Percentiles rank a stretch among this genome's conserved stretches.
phyloP scores from a whole-genome alignment of 2,329 filamentous ascomycete genomes.

The Aspergillus sp. region DNA sequence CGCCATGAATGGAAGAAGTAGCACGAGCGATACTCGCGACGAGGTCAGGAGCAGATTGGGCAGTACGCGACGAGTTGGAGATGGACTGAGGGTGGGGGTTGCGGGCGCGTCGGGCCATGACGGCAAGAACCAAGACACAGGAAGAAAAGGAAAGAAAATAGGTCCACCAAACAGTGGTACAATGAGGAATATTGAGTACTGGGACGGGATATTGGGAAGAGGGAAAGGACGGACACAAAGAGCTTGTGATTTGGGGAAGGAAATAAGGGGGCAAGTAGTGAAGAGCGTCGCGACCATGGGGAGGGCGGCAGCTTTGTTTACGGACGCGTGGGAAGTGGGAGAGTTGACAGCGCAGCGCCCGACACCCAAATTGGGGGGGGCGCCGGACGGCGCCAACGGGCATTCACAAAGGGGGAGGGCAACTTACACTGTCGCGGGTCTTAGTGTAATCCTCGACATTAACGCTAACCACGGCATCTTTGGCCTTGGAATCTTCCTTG shows the following conservation, averaged over 20 bases:
- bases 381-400: constrained; percentile 1
- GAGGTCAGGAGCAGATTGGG: constrained; percentile 3
- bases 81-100: background rate
- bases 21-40: constrained; percentile 11
- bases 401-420: constrained; percentile 7
- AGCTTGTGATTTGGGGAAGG: background rate
- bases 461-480: constrained; percentile 38
- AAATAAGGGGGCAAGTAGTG: background rate
- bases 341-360: background rate
- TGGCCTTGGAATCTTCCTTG: constrained; percentile 37
- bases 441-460: constrained; percentile 74
- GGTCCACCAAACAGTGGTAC: background rate
- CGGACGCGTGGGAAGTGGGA: constrained; percentile 11
- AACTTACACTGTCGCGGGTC: constrained; percentile 78
- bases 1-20: constrained; percentile 8
- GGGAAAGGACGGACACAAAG: background rate
- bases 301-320: constrained; percentile 7
- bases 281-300: background rate
- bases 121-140: background rate
- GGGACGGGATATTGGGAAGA: background rate
- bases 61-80: constrained; percentile 4
- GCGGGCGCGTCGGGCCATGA: constrained; percentile 4
- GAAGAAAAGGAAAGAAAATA: background rate
- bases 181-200: background rate
- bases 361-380: constrained; percentile 3